Percentiles rank a stretch among this genome's conserved stretches.
Conservation (phyloP, 129 eudicot genomes). For the Flaveria trinervia region DNA sequence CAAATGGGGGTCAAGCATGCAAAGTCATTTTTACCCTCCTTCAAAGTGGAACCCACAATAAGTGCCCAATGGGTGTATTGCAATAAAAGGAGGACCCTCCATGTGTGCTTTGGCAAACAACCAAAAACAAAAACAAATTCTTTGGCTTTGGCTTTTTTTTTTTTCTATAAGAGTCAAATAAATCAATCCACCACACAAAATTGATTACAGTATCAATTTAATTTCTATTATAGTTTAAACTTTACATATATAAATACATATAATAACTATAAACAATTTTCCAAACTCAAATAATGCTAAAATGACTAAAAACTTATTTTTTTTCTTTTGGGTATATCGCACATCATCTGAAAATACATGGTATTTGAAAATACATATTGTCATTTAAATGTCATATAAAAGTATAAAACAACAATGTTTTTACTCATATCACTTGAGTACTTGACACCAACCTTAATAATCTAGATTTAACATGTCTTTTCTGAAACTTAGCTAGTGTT, state of each 20-base stretch:
- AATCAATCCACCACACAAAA: conserved; percentile 14
- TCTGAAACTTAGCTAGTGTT: conserved; percentile 22
- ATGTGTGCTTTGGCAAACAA: conserved; percentile 48
- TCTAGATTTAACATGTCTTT: not conserved
- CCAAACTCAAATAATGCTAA: too few species aligned
- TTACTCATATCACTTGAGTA: not conserved
- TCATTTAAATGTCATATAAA: not conserved
- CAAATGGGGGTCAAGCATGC: conserved; percentile 26
- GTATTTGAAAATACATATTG: not conserved
- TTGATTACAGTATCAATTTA: too few species aligned
- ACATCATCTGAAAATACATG: not conserved
- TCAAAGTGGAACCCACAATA: conserved; percentile 36
- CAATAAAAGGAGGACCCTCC: conserved; percentile 24
- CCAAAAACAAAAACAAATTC: conserved; percentile 35
- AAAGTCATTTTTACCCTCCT: conserved; percentile 31
- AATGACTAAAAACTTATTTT: not conserved
- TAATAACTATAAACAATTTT: too few species aligned
- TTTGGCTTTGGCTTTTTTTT: conserved; percentile 13
- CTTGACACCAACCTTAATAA: not conserved
- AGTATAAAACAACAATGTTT: too few species aligned
- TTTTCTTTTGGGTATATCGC: not conserved
- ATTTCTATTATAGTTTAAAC: too few species aligned
- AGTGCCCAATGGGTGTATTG: conserved; percentile 23
- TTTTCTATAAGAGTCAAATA: conserved; percentile 45
- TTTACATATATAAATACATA: too few species aligned